These are phyloP conservation scores for Phytophthora hibernalis DNA, from an alignment of 352 stramenopile genomes.

Conservation along the genomic window DNA sequence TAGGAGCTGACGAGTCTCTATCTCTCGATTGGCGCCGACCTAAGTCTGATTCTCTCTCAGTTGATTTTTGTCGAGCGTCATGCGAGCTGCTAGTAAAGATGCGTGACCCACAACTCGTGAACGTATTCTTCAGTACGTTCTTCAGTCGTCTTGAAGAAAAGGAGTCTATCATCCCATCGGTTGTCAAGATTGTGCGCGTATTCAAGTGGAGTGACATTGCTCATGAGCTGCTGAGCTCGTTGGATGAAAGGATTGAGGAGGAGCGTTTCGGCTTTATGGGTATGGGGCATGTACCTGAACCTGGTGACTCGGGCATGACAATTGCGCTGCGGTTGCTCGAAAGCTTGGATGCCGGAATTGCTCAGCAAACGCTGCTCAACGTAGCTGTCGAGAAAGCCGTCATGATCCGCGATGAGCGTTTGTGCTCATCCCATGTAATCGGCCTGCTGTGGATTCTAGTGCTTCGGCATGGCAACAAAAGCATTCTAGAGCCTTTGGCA, in stretches of 20 bases:
- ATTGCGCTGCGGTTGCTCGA: conserved; percentile 8
- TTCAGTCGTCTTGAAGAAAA: conserved; percentile 10
- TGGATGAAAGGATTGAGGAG: neutral
- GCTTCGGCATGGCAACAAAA: conserved; percentile 1
- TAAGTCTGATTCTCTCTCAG: neutral
- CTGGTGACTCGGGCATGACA: conserved; percentile 2
- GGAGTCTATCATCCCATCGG: neutral
- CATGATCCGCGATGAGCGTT: neutral
- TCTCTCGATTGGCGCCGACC: neutral
- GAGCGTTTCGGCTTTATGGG: neutral
- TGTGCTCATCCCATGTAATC: conserved; percentile 1
- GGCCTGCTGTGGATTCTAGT: conserved; percentile 11
- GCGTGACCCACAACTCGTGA: conserved; percentile 14
- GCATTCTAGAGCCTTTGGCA: conserved; percentile 1
- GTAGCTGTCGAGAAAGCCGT: conserved; percentile 4
- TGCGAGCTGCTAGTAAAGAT: conserved; percentile 14
- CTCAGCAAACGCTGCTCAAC: conserved; percentile 2
- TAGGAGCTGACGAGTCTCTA: neutral
- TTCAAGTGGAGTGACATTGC: neutral
- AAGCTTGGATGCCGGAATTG: neutral
- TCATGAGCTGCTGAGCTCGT: neutral
- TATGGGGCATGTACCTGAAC: neutral
- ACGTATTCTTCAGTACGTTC: conserved; percentile 19
- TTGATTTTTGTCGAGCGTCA: conserved; percentile 10
- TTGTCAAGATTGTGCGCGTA: neutral